These are phyloP conservation scores for Moricandia arvensis DNA, from an alignment of 345 rosid species.

Conservation along the genomic window DNA sequence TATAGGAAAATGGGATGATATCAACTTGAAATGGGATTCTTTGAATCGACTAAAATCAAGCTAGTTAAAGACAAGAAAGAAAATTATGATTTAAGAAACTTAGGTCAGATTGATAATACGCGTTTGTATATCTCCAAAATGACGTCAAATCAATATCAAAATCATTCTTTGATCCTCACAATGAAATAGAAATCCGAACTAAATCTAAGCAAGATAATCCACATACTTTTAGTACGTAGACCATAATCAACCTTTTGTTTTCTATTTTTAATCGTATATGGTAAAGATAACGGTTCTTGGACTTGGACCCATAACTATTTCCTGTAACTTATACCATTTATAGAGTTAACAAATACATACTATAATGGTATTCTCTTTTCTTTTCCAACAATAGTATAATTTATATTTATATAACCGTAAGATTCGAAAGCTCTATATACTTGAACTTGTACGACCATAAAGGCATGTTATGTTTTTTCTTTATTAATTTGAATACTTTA, in stretches of 20 bases:
- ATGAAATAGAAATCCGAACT: conserved; percentile 4
- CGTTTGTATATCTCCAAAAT: conserved; percentile 17
- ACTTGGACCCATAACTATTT: neutral
- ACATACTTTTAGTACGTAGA: neutral
- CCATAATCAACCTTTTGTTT: conserved; percentile 8
- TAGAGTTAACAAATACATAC: neutral
- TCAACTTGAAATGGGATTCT: conserved; percentile 11
- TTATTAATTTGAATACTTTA: no score
- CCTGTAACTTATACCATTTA: neutral
- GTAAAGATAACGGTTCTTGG: conserved; percentile 9
- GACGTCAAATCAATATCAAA: conserved; percentile 15
- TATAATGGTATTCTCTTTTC: no score
- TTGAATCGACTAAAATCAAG: conserved; percentile 21
- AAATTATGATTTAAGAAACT: neutral
- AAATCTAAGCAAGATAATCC: neutral
- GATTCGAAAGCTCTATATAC: no score
- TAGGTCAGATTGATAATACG: conserved; percentile 26
- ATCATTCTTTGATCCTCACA: neutral
- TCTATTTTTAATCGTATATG: neutral
- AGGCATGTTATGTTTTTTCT: no score
- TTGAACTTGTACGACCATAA: no score
- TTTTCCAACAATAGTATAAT: no score
- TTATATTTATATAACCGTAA: no score
- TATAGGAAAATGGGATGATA: neutral
- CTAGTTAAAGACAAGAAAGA: conserved; percentile 21